Percentiles rank a stretch among this genome's conserved stretches.
These are phyloP conservation scores for Primulina tabacum DNA, from an alignment of 257 asterid species.

Conservation along the genomic window DNA sequence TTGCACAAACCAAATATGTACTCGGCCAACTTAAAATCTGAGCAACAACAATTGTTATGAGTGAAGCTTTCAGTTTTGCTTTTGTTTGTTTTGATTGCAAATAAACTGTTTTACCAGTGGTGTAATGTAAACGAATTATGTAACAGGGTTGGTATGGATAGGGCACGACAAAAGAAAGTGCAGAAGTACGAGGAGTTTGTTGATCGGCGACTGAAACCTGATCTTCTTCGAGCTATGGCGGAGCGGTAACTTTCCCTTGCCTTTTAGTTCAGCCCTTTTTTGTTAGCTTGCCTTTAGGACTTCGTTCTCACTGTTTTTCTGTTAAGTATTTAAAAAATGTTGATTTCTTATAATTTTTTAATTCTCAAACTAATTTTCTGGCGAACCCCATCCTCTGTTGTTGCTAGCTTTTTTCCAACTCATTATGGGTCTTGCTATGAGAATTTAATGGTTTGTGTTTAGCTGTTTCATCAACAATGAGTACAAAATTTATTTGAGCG, in stretches of 20 bases:
- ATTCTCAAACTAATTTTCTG: background rate
- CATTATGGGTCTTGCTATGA: too few relatives aligned
- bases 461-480: background rate
- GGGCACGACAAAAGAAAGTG: slow-evolving; percentile 49
- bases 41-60: too few relatives aligned
- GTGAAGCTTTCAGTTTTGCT: too few relatives aligned
- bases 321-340: background rate
- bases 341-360: background rate
- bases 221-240: slow-evolving; percentile 74
- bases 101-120: too few relatives aligned
- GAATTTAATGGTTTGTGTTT: too few relatives aligned
- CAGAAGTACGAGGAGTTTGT: slow-evolving; percentile 70
- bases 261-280: background rate
- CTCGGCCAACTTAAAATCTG: too few relatives aligned
- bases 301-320: slow-evolving; percentile 6
- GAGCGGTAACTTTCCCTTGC: slow-evolving; percentile 43
- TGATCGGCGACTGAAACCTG: slow-evolving; percentile 81
- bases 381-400: background rate
- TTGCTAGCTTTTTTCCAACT: too few relatives aligned
- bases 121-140: background rate
- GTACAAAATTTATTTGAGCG: background rate
- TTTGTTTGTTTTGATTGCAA: too few relatives aligned
- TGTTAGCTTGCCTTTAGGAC: background rate
- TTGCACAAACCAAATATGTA: too few relatives aligned
- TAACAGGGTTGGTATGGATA: slow-evolving; percentile 56